phyloP scores from a whole-genome alignment of 2,329 filamentous ascomycete species.

The Penicillium nordicum region DNA sequence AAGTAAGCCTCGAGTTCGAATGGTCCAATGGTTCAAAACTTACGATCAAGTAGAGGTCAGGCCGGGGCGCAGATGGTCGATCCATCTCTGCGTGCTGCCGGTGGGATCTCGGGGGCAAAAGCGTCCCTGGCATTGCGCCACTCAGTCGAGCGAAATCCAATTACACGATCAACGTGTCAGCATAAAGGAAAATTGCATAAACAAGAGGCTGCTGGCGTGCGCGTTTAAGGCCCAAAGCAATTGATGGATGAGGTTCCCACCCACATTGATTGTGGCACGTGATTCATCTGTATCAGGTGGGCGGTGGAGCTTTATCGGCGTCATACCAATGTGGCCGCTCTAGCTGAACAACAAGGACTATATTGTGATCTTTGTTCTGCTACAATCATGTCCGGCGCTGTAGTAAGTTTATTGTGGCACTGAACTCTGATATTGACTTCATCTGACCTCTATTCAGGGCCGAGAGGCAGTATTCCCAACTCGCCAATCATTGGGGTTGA shows the following conservation, averaged over 20 bases:
- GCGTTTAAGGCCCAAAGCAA: conserved; percentile 18
- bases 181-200: conserved; percentile 26
- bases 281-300: conserved; percentile 18
- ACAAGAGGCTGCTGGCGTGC: conserved; percentile 28
- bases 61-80: conserved; percentile 40
- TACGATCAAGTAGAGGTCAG: conserved; percentile 47
- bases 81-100: conserved; percentile 45
- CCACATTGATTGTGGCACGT: conserved; percentile 23
- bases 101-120: conserved; percentile 46
- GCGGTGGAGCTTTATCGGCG: conserved; percentile 29
- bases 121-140: conserved; percentile 50
- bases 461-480: conserved; percentile 97
- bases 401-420: conserved; percentile 30
- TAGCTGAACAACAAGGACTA: conserved; percentile 14
- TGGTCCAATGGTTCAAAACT: conserved; percentile 22
- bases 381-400: conserved; percentile 34
- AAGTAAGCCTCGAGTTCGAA: conserved; percentile 31
- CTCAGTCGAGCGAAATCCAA: conserved; percentile 38
- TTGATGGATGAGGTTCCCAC: conserved; percentile 28
- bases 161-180: conserved; percentile 31
- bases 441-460: conserved; percentile 57
- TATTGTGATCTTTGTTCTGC: conserved; percentile 38
- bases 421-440: conserved; percentile 12
- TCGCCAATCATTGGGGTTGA: conserved; percentile 90
- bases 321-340: conserved; percentile 31